Percentiles rank a stretch among this genome's conserved stretches.
Evolutionary conservation across 2,329 filamentous ascomycete genomes (phyloP).

Genomic region (Xylaria sp.): DNA sequence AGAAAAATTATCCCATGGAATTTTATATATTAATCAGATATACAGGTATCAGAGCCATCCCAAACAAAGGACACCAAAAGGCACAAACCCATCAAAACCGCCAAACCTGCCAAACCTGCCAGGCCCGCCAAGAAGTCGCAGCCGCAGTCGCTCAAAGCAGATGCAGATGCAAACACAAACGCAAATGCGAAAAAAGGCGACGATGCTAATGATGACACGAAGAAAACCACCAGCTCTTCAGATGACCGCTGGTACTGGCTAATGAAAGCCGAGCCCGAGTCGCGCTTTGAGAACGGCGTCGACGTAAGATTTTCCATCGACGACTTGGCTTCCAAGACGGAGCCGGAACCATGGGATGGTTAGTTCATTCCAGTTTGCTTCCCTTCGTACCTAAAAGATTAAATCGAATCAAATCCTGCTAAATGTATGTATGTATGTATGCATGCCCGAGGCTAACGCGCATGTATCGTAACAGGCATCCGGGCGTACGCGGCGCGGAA

Average conservation of each 20-base stretch:
- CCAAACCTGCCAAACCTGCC: too few species aligned
- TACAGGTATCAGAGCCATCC: slow-evolving; percentile 1
- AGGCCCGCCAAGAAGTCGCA: too few species aligned
- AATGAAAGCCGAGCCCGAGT: slow-evolving; percentile 87
- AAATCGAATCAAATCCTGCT: too few species aligned
- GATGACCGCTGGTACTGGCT: slow-evolving; percentile 67
- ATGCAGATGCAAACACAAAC: neutral
- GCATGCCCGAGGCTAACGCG: slow-evolving; percentile 26
- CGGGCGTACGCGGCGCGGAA: slow-evolving; percentile 69
- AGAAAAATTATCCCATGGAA: too few species aligned
- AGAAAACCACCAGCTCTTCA: too few species aligned
- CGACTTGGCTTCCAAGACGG: slow-evolving; percentile 73
- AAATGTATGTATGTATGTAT: slow-evolving; percentile 21
- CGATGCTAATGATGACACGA: too few species aligned
- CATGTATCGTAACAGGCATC: slow-evolving; percentile 38
- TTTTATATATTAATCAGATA: slow-evolving; percentile 1
- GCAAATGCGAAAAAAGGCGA: too few species aligned
- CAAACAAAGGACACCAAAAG: slow-evolving; percentile 3
- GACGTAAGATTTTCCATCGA: slow-evolving; percentile 96
- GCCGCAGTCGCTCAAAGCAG: slow-evolving; percentile 17
- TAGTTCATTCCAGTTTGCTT: slow-evolving; percentile 20
- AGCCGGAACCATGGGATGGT: slow-evolving; percentile 93
- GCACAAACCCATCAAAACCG: slow-evolving; percentile 18
- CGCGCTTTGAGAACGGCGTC: slow-evolving; percentile 81
- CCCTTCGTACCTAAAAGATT: neutral